Conservation (phyloP, 768 basidiomycete species). For the Boletus sp. region DNA sequence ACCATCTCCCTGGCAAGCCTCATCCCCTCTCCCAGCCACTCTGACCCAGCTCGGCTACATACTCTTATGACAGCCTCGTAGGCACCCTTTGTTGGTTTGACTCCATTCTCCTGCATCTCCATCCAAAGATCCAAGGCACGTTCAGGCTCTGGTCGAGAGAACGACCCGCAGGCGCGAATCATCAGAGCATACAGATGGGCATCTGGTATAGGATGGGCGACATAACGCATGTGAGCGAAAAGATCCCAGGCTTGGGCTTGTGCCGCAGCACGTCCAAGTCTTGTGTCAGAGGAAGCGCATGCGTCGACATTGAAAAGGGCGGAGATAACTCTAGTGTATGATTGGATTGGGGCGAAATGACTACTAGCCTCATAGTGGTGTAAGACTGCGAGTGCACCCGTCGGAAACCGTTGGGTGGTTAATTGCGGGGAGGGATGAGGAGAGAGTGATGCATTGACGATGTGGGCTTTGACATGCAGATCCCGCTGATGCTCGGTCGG, state of each 20-base stretch:
- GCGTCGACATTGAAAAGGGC: slow-evolving; percentile 49
- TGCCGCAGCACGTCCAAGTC: slow-evolving; percentile 40
- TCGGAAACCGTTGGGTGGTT: slow-evolving; percentile 44
- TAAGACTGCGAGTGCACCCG: slow-evolving; percentile 60
- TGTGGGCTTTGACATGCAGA: slow-evolving; percentile 66
- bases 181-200: slow-evolving; percentile 72
- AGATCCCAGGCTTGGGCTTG: slow-evolving; percentile 90
- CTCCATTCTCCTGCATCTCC: slow-evolving; percentile 80
- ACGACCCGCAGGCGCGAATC: slow-evolving; percentile 79
- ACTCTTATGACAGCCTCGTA: slow-evolving; percentile 85
- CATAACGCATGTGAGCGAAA: slow-evolving; percentile 94
- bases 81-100: slow-evolving; percentile 61
- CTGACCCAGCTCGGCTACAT: slow-evolving; percentile 64
- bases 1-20: slow-evolving; percentile 85
- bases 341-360: slow-evolving; percentile 62
- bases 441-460: slow-evolving; percentile 27
- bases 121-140: slow-evolving; percentile 90
- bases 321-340: slow-evolving; percentile 69
- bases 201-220: slow-evolving; percentile 82
- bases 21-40: slow-evolving; percentile 78
- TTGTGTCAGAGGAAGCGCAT: slow-evolving; percentile 18
- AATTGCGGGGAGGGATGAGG: slow-evolving; percentile 20
- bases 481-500: slow-evolving; percentile 61
- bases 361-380: slow-evolving; percentile 68
- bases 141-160: slow-evolving; percentile 71